Evolutionary conservation across 2,329 filamentous ascomycete genomes (phyloP), one percentile per base, ranked within the genome.

Genomic region (Colletotrichum salicis): DNA sequence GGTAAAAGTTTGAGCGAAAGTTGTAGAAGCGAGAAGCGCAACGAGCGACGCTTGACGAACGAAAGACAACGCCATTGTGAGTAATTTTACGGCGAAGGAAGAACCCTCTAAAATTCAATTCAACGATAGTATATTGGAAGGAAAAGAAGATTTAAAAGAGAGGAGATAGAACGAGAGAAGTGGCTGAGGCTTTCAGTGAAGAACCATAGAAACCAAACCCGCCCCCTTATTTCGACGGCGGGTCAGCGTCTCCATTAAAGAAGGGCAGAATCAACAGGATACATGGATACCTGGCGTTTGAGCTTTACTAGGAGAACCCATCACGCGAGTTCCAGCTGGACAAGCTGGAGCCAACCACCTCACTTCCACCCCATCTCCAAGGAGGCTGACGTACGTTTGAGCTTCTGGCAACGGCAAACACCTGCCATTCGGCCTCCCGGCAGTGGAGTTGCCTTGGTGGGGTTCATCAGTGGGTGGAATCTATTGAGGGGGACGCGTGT

Each of bases 321-420:
- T 45, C 45, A 52, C 33, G 22, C 52, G 27, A 41, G 56, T 19
- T 35, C 31, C 37, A 63, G 29, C 29, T 54, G 48, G 24, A 37
- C 8, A 31, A 45, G 55, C 56, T 13, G 29, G 62, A 41, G 29
- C 41, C 35, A 51, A 51, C 64, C 35, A 45, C 15, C 27, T 27
- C 48, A 33, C 22, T 35, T 29, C 22, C 41, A 52, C 31, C 31
- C 64, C 52, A 58, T 33, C 27, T 51, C n/a, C 69, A 37, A 64
- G 69, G 65, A 64, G 69, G 69, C 69, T 71, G 69, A 69, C 65
- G 69, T 70, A 70, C n/a, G 70, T 72, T 72, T 69, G 70, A 72
- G 66, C 55, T 51, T 51, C 15, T 22, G n/a, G 35, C 70, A 37
- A 70, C 54, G 64, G 48, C 54, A 64, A 5, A 29, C 33, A 51